Evolutionary conservation across 768 basidiomycete species (phyloP).

Genomic region (Arthromyces matolae): DNA sequence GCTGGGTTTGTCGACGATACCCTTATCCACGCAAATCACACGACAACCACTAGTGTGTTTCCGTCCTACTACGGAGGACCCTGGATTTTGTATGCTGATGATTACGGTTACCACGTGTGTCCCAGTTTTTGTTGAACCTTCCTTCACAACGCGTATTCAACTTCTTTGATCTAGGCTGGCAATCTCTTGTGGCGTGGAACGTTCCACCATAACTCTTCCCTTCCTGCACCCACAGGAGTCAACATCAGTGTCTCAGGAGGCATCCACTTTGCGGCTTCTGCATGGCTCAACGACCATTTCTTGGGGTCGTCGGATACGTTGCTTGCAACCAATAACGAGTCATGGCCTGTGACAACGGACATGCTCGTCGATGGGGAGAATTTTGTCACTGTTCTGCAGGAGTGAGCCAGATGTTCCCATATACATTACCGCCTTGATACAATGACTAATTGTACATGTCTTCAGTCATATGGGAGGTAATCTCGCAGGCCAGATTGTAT

Average conservation of each 20-base stretch:
- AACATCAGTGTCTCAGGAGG: slow-evolving; percentile 17
- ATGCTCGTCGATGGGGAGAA: slow-evolving; percentile 13
- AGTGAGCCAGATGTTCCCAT: slow-evolving; percentile 6
- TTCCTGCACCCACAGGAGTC: slow-evolving; percentile 10
- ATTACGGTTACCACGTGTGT: slow-evolving; percentile 17
- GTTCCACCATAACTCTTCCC: slow-evolving; percentile 10
- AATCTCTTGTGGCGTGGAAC: slow-evolving; percentile 16
- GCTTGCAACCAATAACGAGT: slow-evolving; percentile 14
- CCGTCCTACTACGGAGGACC: slow-evolving; percentile 16
- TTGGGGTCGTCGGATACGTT: slow-evolving; percentile 12
- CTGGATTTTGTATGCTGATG: slow-evolving; percentile 17
- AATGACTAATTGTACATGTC: too few species aligned
- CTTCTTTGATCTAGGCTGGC: slow-evolving; percentile 4
- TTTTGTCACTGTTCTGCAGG: slow-evolving; percentile 12
- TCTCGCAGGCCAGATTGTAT: slow-evolving; percentile 17
- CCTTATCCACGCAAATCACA: slow-evolving; percentile 11
- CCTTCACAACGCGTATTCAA: background rate
- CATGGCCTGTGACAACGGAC: slow-evolving; percentile 9
- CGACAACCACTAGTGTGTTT: slow-evolving; percentile 13
- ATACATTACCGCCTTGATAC: too few species aligned
- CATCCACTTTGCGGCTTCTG: slow-evolving; percentile 14
- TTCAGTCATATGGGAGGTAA: slow-evolving; percentile 18
- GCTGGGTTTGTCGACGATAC: slow-evolving; percentile 7
- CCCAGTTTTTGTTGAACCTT: background rate
- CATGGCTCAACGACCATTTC: slow-evolving; percentile 16